phyloP scores from a whole-genome alignment of 768 basidiomycete species.

The Brasilioporus rufonigricans region DNA sequence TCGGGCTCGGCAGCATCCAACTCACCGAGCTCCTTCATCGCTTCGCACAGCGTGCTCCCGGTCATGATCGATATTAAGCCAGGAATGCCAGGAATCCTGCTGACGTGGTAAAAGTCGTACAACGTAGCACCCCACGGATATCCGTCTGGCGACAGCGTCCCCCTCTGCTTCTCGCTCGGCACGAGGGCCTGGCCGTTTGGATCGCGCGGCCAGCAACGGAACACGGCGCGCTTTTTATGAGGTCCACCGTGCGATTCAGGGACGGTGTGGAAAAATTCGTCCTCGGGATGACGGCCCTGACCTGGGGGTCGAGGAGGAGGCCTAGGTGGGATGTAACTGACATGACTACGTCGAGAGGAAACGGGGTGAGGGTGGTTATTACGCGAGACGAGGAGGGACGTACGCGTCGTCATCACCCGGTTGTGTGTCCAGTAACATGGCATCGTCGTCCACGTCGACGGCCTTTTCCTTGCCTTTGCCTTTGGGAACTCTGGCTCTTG shows the following conservation, averaged over 20 bases:
- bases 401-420: too few relatives aligned
- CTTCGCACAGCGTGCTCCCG: constrained; percentile 19
- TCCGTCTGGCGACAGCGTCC: constrained; percentile 21
- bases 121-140: constrained; percentile 29
- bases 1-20: constrained; percentile 11
- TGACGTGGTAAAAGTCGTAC: constrained; percentile 24
- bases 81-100: not conserved
- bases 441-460: not conserved
- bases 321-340: not conserved
- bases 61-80: not conserved
- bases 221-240: constrained; percentile 13
- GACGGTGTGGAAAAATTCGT: constrained; percentile 1
- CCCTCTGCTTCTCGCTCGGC: not conserved
- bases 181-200: constrained; percentile 12
- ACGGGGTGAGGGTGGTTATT: too few relatives aligned
- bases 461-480: not conserved
- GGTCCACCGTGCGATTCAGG: not conserved
- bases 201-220: constrained; percentile 28
- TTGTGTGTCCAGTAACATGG: not conserved
- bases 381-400: too few relatives aligned
- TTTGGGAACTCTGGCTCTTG: not conserved
- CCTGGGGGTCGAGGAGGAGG: not conserved
- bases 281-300: constrained; percentile 6
- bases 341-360: not conserved
- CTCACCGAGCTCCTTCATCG: constrained; percentile 16